Evolutionary conservation across 179 eudicot species (phyloP), one percentile per base, ranked within the genome.

Genomic region (Carnegiea gigantea): DNA sequence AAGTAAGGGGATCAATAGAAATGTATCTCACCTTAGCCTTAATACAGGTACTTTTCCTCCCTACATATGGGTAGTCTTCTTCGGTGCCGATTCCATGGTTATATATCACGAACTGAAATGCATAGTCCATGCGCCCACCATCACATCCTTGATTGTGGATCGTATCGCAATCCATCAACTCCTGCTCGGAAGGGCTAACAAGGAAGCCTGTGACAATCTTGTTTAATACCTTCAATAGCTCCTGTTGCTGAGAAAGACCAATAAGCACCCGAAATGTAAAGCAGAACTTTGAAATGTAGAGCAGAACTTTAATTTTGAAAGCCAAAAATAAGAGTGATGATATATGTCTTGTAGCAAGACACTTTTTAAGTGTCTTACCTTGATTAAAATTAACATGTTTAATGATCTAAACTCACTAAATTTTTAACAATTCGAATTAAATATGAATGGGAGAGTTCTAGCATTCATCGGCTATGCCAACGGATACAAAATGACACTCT

Each of bases 241-340:
- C 99, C 98, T 0, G 98, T 95, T 23, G 99, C 92, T 38, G 99
- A 90, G 86, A 97, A 97, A 75, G 99, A 84, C 99, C 99, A 97
- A 78, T 98, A 95, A 78, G 97, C 98, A 79, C 99, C 99, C 1
- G 86, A 57, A 15, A 18, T 57, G 6, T 57, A 57, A 11, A 48
- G 2, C 53, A 48, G 2, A 12, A 48, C 53, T 48, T 28, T 33
- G 86, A 57, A 15, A 18, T 57, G 6, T 57, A 57, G 8, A 48
- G 2, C 53, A 48, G 2, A 12, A 48, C 53, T 48, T 28, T 48
- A 48, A 11, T 48, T 48, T 13, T 48, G 2, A 12, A 48, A 48
- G 14, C 53, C 6, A 11, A 48, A 11, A 48, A 48, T 15, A 48
- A 48, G n/a, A n/a, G n/a, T n/a, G n/a, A n/a, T n/a, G n/a, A n/a